Conservation (phyloP, 257 asterid species). For the Nicotiana attenuata region DNA sequence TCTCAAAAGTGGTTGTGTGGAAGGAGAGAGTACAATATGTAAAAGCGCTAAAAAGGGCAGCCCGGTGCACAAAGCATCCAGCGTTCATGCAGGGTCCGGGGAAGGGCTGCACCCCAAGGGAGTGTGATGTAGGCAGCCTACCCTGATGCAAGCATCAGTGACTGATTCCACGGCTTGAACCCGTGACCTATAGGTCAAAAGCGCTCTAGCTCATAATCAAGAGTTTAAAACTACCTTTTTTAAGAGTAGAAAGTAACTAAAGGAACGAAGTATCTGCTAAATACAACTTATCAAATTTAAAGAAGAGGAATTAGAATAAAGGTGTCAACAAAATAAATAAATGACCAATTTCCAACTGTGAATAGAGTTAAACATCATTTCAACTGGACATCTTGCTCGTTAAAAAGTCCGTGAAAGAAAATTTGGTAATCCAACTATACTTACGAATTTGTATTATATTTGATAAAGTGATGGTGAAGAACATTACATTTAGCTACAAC, state of each 20-base stretch:
- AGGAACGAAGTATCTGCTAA: neutral
- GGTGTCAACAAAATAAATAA: neutral
- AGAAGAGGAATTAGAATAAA: neutral
- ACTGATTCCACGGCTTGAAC: too few species aligned
- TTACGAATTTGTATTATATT: neutral
- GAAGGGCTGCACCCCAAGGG: too few species aligned
- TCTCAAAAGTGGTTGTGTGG: neutral
- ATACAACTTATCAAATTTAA: neutral
- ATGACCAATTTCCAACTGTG: neutral
- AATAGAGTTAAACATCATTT: neutral
- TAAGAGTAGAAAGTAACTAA: neutral
- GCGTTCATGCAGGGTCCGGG: too few species aligned
- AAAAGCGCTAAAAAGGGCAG: neutral
- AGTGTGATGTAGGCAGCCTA: too few species aligned
- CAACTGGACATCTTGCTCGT: neutral
- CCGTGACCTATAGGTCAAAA: too few species aligned
- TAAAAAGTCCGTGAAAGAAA: neutral
- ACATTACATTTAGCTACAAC: neutral
- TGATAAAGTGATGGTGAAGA: neutral
- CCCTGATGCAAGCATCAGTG: too few species aligned
- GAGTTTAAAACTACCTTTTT: neutral
- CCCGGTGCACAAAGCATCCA: too few species aligned
- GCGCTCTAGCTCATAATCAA: neutral
- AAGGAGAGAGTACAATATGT: neutral
- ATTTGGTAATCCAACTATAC: neutral